These are phyloP conservation scores for Corylus americana DNA, from an alignment of 306 rosid genomes.

Conservation along the genomic window DNA sequence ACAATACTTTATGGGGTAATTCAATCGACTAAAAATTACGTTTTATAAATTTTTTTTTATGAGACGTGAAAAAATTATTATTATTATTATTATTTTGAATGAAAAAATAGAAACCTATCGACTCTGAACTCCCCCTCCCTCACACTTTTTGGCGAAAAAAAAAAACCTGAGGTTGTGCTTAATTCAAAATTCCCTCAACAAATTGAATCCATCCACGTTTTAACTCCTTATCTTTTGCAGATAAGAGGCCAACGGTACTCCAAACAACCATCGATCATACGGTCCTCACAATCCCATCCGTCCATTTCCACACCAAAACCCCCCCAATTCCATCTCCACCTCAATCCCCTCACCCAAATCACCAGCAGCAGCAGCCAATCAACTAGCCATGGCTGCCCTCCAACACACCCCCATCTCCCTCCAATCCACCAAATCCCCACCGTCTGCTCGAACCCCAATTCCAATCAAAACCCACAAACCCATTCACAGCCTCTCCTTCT, in stretches of 20 bases:
- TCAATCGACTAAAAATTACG: no score
- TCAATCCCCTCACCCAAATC: background rate
- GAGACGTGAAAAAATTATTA: no score
- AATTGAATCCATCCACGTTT: constrained; percentile 40
- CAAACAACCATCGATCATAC: constrained; percentile 5
- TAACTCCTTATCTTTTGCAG: constrained; percentile 31
- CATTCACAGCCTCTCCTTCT: constrained; percentile 48
- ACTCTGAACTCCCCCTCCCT: no score
- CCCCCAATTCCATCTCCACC: background rate
- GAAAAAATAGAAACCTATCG: no score
- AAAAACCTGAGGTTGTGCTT: background rate
- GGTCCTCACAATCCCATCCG: constrained; percentile 10
- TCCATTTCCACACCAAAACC: constrained; percentile 5
- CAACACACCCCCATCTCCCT: constrained; percentile 63
- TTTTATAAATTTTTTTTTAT: no score
- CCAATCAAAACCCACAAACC: constrained; percentile 36
- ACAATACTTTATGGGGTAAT: no score
- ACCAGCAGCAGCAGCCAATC: background rate
- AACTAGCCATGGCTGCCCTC: constrained; percentile 66
- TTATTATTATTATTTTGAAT: no score
- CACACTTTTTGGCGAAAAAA: no score
- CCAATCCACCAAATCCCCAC: constrained; percentile 57
- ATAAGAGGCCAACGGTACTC: constrained; percentile 28
- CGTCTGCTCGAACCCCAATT: constrained; percentile 28
- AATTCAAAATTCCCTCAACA: background rate